Conservation (phyloP, 768 basidiomycete species). For the Amanita inopinata region DNA sequence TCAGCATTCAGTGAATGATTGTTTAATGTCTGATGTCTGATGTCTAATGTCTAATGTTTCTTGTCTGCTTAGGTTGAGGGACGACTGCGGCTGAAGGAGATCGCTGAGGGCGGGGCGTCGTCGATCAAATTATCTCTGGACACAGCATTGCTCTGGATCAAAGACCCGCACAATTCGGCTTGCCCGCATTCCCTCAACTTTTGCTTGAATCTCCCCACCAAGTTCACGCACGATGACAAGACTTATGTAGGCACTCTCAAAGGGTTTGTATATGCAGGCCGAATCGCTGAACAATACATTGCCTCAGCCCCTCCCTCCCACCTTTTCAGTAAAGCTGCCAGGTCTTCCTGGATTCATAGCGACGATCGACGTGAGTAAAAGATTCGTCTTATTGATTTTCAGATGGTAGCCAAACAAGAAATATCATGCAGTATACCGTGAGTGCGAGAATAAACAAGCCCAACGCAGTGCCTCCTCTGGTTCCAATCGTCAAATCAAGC, state of each 20-base stretch:
- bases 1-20: no score
- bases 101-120: conserved; percentile 57
- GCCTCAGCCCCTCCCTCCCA: conserved; percentile 58
- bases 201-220: conserved; percentile 44
- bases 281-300: conserved; percentile 4
- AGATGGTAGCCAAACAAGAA: no score
- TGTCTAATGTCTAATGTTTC: not conserved
- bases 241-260: conserved; percentile 53
- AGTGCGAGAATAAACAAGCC: conserved; percentile 42
- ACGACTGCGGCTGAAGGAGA: conserved; percentile 44
- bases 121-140: conserved; percentile 42
- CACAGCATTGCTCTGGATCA: conserved; percentile 49
- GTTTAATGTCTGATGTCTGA: no score
- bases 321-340: conserved; percentile 53
- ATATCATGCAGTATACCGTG: conserved; percentile 60
- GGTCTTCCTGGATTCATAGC: conserved; percentile 69
- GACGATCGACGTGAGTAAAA: conserved; percentile 35
- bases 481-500: conserved; percentile 40
- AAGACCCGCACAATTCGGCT: conserved; percentile 26
- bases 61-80: conserved; percentile 45
- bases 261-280: not conserved
- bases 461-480: conserved; percentile 24
- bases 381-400: no score
- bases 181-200: conserved; percentile 52
- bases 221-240: conserved; percentile 44